Base-by-base conservation (phyloP, 2,329 filamentous ascomycete genomes). In the Neophaeococcomyces aloes region DNA sequence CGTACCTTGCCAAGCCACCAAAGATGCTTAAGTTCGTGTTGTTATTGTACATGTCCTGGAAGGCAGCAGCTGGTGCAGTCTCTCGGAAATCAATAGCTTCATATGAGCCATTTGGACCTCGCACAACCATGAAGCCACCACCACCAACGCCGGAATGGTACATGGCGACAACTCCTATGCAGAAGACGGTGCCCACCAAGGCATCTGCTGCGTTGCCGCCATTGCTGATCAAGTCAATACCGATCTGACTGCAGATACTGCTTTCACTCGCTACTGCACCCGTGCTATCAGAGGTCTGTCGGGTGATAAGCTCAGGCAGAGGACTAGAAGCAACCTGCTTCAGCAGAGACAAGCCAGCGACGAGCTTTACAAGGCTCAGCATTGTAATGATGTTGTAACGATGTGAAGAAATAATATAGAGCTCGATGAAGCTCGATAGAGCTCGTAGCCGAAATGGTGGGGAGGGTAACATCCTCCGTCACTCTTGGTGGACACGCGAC, bases 71-170 rank as follows among this genome's bases (percentile, higher is more conserved):
- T 1, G 89, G 89, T 0, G 89, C 89, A 0, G 82, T 78, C 61
- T 96, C 89, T 36, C 89, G 74, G 58, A 94, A 96, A 63, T 96
- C 89, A 53, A 96, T 79, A 46, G 81, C 80, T 58, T 94, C 86
- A 58, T 88, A 93, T 14, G 70, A 69, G n/a, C 86, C 86, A 46
- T 85, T 69, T 13, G 76, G 66, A 27, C 77, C 72, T 37, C 85
- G 79, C 4, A 94, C 76, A 4, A 94, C 70, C 73, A 87, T 83
- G 64, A 96, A 96, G 2, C 89, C 89, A 31, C 89, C 89, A 5
- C 89, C 89, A 15, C 85, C 88, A 47, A 95, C 82, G 13, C 89
- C 88, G 31, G 65, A 70, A 60, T 88, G 83, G 54, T 86, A 84
- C 78, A 84, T 84, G 44, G 71, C 81, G 34, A 83, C 72, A 5